Conservation (phyloP, 345 rosid species). For the Linum trigynum region DNA sequence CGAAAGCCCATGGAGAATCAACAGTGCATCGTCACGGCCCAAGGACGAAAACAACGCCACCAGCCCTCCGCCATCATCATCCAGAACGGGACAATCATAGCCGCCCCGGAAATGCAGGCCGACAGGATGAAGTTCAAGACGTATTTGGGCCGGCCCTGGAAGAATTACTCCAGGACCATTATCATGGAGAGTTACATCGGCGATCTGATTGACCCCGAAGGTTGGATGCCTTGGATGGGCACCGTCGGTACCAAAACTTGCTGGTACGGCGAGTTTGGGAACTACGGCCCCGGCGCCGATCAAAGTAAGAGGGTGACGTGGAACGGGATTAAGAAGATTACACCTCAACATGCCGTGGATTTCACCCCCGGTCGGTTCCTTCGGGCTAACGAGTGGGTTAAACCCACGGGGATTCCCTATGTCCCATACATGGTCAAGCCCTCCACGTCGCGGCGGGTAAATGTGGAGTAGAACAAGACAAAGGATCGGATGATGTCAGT, state of each 20-base stretch:
- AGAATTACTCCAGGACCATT: conserved; percentile 43
- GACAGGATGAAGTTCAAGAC: conserved; percentile 27
- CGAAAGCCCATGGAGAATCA: conserved; percentile 50
- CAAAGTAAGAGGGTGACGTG: conserved; percentile 39
- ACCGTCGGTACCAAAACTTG: conserved; percentile 41
- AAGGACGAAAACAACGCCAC: conserved; percentile 35
- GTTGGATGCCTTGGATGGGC: conserved; percentile 60
- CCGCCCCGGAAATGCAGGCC: conserved; percentile 28
- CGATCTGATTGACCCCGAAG: conserved; percentile 41
- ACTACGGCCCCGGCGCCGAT: conserved; percentile 60
- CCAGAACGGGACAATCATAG: conserved; percentile 60
- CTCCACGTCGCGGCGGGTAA: background rate
- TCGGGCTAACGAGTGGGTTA: conserved; percentile 45
- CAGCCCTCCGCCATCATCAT: conserved; percentile 46
- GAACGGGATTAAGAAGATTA: conserved; percentile 47
- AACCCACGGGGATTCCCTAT: conserved; percentile 39
- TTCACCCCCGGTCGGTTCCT: conserved; percentile 38
- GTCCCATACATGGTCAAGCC: conserved; percentile 7
- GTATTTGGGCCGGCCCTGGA: conserved; percentile 73
- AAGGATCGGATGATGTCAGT: no score
- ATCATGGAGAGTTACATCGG: conserved; percentile 60
- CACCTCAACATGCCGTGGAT: conserved; percentile 15
- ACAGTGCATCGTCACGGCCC: conserved; percentile 48
- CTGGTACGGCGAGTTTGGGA: conserved; percentile 44
- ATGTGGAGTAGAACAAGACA: background rate